These are phyloP conservation scores for Jacaranda copaia DNA, from an alignment of 257 asterid species.

Conservation along the genomic window DNA sequence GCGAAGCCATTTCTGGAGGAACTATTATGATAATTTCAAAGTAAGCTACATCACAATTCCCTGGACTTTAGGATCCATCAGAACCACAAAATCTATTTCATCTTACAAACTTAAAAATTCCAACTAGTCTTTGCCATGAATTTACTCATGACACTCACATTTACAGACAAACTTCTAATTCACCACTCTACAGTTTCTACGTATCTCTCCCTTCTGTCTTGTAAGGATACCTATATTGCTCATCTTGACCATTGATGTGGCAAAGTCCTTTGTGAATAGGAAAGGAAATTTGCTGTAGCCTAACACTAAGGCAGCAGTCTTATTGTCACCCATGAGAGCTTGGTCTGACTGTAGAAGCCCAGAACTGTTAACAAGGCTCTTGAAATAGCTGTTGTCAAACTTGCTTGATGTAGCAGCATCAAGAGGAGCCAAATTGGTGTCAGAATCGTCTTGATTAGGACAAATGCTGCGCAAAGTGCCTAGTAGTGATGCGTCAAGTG, in stretches of 20 bases:
- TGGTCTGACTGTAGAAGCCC: conserved; percentile 78
- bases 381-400: conserved; percentile 73
- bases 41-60: not conserved
- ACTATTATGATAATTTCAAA: not conserved
- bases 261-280: conserved; percentile 62
- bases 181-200: conserved; percentile 67
- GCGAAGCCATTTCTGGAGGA: not conserved
- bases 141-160: too few species aligned
- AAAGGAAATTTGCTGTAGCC: conserved; percentile 56
- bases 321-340: conserved; percentile 60
- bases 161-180: conserved; percentile 38
- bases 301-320: conserved; percentile 57
- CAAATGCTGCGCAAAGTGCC: conserved; percentile 52
- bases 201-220: conserved; percentile 63
- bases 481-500: conserved; percentile 52
- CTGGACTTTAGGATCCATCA: not conserved
- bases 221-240: conserved; percentile 61
- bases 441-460: conserved; percentile 55
- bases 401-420: conserved; percentile 49
- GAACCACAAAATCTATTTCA: not conserved
- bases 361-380: conserved; percentile 54
- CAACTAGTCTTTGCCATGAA: not conserved
- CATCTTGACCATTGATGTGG: conserved; percentile 71
- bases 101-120: not conserved
- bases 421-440: conserved; percentile 60